phyloP scores from a whole-genome alignment of 768 basidiomycete species.

The Russula vinacea region DNA sequence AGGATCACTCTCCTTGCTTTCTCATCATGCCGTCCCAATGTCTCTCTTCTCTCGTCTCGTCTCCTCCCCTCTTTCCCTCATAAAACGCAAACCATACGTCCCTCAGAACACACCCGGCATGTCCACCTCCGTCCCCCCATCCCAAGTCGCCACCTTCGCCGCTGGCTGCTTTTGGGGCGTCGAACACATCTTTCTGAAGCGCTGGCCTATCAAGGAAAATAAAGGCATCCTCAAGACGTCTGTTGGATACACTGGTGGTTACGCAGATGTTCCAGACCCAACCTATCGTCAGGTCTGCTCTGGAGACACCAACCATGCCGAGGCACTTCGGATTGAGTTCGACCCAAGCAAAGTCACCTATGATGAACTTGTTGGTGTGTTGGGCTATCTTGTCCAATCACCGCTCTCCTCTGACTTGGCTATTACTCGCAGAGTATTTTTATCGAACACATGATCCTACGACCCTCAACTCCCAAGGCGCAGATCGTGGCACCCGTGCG shows the following conservation, averaged over 20 bases:
- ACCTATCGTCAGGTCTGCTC: slow-evolving; percentile 73
- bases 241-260: slow-evolving; percentile 81
- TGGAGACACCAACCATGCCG: slow-evolving; percentile 84
- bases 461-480: slow-evolving; percentile 74
- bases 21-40: slow-evolving; percentile 13
- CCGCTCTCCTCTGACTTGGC: background rate
- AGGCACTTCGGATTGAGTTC: slow-evolving; percentile 82
- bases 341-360: slow-evolving; percentile 76
- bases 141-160: slow-evolving; percentile 49
- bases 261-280: slow-evolving; percentile 51
- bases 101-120: slow-evolving; percentile 20
- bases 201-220: slow-evolving; percentile 65
- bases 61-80: slow-evolving; percentile 8
- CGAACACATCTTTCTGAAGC: slow-evolving; percentile 79
- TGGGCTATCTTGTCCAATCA: background rate
- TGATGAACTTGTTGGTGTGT: slow-evolving; percentile 80
- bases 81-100: slow-evolving; percentile 3
- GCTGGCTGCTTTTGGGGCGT: slow-evolving; percentile 85
- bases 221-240: slow-evolving; percentile 72
- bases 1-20: background rate
- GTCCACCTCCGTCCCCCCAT: slow-evolving; percentile 23
- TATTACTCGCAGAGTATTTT: slow-evolving; percentile 69
- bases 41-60: slow-evolving; percentile 12
- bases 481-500: slow-evolving; percentile 74
- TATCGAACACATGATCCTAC: slow-evolving; percentile 95